Base-by-base conservation (phyloP, 139 green algal species). In the Zygnema circumcarinatum region DNA sequence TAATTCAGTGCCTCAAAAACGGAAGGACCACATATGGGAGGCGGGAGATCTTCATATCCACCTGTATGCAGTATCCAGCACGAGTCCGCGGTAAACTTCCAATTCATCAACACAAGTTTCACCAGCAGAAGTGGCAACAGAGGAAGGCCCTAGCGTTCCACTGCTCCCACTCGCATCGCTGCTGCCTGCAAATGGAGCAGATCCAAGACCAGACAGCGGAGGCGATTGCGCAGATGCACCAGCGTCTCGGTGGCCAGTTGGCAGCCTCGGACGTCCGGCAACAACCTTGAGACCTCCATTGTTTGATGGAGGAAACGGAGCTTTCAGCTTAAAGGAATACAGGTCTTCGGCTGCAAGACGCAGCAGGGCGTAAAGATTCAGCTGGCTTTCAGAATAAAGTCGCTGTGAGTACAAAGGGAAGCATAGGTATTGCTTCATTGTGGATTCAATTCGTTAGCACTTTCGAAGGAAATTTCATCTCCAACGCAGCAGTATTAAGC, bases 11-110 rank as follows among this genome's bases (percentile, higher is more conserved):
- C n/a, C n/a, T n/a, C n/a, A n/a, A n/a, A n/a, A n/a, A n/a, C n/a
- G n/a, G n/a, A n/a, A n/a, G n/a, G n/a, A n/a, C n/a, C n/a, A n/a
- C n/a, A n/a, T 62, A 16, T 62, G 47, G 47, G 16, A 62, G 47
- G 16, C 7, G 47, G 16, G 7, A 62, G 47, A 7, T 25, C 16
- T 78, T 25, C 69, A 52, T 78, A 39, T 41, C 3, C 69, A 78
- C 69, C 69, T 78, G 16, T 78, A 78, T 40, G 69, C 16, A 41
- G 35, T 52, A 41, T 78, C 69, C 7, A 78, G 69, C 7, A 78
- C 69, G 11, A 78, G 36, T 40, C 69, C 69, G 3, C 69, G 33
- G 16, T 78, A 78, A 25, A 78, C 69, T 11, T 78, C 69, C 69
- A 78, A 41, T 40, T 78, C 69, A 39, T 78, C 69, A 62, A 62